Evolutionary conservation across 768 basidiomycete species (phyloP).

Genomic region (Leccinum rimulosum): DNA sequence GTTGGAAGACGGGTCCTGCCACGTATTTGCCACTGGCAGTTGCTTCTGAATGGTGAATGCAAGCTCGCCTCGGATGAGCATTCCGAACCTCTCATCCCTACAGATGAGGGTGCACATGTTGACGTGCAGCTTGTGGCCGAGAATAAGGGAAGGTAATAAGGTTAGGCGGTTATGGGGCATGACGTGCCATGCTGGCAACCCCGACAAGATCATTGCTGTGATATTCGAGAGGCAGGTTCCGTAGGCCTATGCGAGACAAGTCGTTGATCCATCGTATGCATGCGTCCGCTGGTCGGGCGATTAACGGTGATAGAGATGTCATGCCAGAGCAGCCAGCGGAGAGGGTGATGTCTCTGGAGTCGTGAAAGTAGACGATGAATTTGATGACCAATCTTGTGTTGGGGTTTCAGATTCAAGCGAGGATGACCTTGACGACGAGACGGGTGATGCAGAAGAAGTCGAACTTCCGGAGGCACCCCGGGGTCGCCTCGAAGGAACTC

Average conservation of each 20-base stretch:
- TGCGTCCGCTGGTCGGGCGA: neutral
- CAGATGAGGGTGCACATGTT: neutral
- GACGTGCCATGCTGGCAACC: neutral
- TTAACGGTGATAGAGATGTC: neutral
- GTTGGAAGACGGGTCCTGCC: too few species aligned
- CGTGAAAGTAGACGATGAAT: neutral
- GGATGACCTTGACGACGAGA: neutral
- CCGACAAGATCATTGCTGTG: neutral
- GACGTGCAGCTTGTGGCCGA: neutral
- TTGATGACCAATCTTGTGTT: neutral
- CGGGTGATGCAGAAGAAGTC: neutral
- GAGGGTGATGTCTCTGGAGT: neutral
- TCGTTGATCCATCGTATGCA: neutral
- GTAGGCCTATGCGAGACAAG: neutral
- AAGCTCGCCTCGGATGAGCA: neutral
- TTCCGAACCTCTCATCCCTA: neutral
- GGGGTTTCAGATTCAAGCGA: neutral
- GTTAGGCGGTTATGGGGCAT: neutral
- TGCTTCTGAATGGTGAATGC: neutral
- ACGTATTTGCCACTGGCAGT: neutral
- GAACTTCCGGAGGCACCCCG: neutral
- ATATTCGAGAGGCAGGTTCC: neutral
- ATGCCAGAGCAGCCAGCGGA: neutral
- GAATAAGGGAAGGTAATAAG: neutral
- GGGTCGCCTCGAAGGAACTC: constrained; percentile 16